Base-by-base conservation (phyloP, 148 eudicot genomes). In the Rhododendron griersonianum region DNA sequence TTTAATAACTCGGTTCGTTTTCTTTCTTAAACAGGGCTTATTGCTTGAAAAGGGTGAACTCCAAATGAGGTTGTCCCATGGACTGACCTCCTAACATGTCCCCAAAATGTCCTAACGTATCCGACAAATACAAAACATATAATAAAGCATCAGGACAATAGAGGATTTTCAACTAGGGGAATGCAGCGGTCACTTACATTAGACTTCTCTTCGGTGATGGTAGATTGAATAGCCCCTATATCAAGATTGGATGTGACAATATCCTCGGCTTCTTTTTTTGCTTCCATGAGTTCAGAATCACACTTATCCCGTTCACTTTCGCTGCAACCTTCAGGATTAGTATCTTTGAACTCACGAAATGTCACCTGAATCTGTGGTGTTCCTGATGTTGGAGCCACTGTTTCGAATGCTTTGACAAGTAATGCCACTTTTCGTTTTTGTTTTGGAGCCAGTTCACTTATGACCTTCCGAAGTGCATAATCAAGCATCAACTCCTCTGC, bases 401-500 rank as follows among this genome's bases (percentile, higher is more conserved):
- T 93, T 89, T 96, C 99, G 59, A 96, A 96, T 39, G 99, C 99
- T 90, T 91, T 90, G 78, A 95, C 94, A 71, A 96, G 94, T 84
- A 95, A 67, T 80, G 95, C 87, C 47, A 96, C 99, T 89, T 93
- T 91, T 86, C 84, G 90, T 89, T 93, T 96, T 92, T 95, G 94
- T 80, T 92, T 93, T 37, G 96, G 98, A 82, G 92, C 95, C 75
- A 97, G 91, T 90, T 92, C 89, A 83, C 93, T 83, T 18, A 97
- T 87, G 28, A 91, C 98, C 89, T 94, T 91, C 82, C 89, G 90
- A 63, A 97, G 95, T 63, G 99, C 99, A 90, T 92, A 93, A 86
- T 97, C 98, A 77, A 97, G 95, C 98, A 95, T 94, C 98, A 96
- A 95, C 88, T 95, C 93, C 84, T 97, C 98, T 16, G 92, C 81